phyloP scores from a whole-genome alignment of 306 rosid species.

The Cyclanthera cordifolia region DNA sequence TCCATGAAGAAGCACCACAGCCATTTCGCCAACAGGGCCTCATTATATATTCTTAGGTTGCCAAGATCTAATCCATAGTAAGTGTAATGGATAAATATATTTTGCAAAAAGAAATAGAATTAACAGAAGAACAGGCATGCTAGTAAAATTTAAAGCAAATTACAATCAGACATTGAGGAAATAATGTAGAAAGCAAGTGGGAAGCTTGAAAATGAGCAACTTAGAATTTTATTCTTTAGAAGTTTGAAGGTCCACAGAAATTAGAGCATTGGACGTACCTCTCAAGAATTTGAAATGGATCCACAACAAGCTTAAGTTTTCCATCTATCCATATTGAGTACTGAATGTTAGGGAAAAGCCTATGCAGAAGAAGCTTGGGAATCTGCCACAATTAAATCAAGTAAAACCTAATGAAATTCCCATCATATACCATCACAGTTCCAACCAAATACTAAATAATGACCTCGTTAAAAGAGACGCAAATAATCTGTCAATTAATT shows the following conservation, averaged over 20 bases:
- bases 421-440: background rate
- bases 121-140: background rate
- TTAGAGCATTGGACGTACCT: conserved; percentile 34
- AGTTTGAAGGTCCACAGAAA: background rate
- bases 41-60: background rate
- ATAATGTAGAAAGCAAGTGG: background rate
- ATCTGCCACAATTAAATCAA: conserved; percentile 31
- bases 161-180: background rate
- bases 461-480: background rate
- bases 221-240: background rate
- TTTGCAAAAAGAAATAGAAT: background rate
- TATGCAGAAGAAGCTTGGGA: conserved; percentile 96
- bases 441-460: background rate
- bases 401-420: background rate
- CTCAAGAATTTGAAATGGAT: conserved; percentile 84
- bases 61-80: background rate
- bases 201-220: conserved; percentile 6
- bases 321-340: conserved; percentile 96
- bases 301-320: conserved; percentile 72
- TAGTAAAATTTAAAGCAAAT: background rate
- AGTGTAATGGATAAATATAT: background rate
- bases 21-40: background rate
- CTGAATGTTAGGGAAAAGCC: conserved; percentile 77
- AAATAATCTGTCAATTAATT: background rate
- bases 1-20: background rate